Evolutionary conservation across 345 rosid species (phyloP).

Genomic region (Ailanthus altissimus): DNA sequence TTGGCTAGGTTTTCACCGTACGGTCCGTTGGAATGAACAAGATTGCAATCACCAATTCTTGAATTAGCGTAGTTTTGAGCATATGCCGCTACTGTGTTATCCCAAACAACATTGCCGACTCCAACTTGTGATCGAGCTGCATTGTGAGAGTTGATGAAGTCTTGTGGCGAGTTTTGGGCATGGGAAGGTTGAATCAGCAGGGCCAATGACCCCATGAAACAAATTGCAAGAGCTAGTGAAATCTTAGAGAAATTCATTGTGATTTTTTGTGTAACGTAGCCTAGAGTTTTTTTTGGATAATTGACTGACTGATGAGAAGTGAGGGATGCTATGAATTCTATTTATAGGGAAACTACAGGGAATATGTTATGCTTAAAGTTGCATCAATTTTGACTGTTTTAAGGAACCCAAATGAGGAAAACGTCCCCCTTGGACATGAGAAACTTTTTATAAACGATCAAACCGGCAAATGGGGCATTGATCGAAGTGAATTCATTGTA

Average conservation of each 20-base stretch:
- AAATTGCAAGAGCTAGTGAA: background rate
- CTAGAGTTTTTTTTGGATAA: background rate
- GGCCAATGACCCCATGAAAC: background rate
- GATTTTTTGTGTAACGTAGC: background rate
- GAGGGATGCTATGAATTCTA: background rate
- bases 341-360: background rate
- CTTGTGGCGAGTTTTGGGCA: slow-evolving; percentile 14
- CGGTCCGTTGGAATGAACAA: slow-evolving; percentile 41
- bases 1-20: slow-evolving; percentile 44
- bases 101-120: slow-evolving; percentile 24
- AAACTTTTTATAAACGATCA: slow-evolving; percentile 2
- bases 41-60: slow-evolving; percentile 29
- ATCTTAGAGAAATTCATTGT: background rate
- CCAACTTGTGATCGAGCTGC: slow-evolving; percentile 20
- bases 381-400: background rate
- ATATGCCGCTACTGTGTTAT: slow-evolving; percentile 3
- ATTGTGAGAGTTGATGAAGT: slow-evolving; percentile 32
- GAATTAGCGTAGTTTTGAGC: slow-evolving; percentile 27
- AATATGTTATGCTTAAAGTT: background rate
- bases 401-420: slow-evolving; percentile 9
- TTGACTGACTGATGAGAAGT: no score
- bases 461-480: background rate
- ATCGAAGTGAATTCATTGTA: background rate
- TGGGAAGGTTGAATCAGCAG: background rate
- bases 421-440: slow-evolving; percentile 19